Evolutionary conservation across 1,284 basidiomycete genomes (phyloP), one percentile per base, ranked within the genome.

Genomic region (Naganishia albida): DNA sequence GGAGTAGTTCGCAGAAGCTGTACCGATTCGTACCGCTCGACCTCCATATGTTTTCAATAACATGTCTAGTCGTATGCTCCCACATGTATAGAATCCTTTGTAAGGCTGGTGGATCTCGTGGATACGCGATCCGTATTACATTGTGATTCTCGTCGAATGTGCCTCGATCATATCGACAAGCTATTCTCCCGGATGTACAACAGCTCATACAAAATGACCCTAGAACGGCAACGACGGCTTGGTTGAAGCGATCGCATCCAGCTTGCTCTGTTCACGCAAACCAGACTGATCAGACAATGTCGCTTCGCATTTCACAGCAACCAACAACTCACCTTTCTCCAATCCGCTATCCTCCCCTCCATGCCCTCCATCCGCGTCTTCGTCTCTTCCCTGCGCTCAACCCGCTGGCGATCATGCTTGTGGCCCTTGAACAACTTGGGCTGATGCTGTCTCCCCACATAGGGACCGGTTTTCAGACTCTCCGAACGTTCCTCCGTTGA

Each of bases 291-390:
- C 23, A 46, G n/a, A 28, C 34, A 42, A 28, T n/a, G 40, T 20
- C 28, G 51, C 10, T 18, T 42, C 23, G 7, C 7, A 15, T 20
- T 3, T 15, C 6, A 18, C 28, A 38, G 8, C 20, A n/a, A n/a
- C 2, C 28, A 1, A 20, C 0, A 7, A 72, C 76, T 68, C 65
- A 76, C 77, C 72, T 73, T 70, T 64, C 70, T 73, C 77, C 77
- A 79, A 3, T 72, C 73, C n/a, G 51, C 70, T 63, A 79, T 72
- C 52, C 77, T 67, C 71, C 76, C 73, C 40, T 73, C 75, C 77
- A 79, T 79, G 0, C 72, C 70, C 20, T 67, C 71, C 69, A 79
- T 57, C 53, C 77, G 70, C 23, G 70, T 70, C 60, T 70, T 62
- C 26, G 72, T 71, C 65, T 77, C 75, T 52, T 69, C 62, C 63